Evolutionary conservation across 176 grass and related monocot genomes (phyloP).

Genomic region (Hordeum marinum): DNA sequence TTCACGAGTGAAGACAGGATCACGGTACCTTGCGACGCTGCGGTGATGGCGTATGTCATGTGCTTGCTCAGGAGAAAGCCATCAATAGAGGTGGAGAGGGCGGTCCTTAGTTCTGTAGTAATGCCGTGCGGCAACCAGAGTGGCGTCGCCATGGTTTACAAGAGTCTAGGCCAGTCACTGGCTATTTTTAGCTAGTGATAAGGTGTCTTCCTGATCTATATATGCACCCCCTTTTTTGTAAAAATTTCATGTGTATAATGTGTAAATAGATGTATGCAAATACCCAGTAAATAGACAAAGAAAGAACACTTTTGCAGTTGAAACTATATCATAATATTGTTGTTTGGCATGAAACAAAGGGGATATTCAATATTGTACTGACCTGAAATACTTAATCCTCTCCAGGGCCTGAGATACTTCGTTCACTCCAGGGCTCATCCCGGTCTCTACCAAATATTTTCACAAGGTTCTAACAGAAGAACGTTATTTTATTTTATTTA

Average conservation of each 20-base stretch:
- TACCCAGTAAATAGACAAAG: not conserved
- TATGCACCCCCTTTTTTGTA: not conserved
- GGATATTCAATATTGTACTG: not conserved
- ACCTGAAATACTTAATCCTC: not conserved
- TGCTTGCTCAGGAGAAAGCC: slow-evolving; percentile 45
- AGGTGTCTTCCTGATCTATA: not conserved
- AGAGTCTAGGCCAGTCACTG: not conserved
- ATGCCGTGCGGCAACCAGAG: slow-evolving; percentile 32
- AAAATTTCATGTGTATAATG: not conserved
- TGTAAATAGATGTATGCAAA: slow-evolving; percentile 33
- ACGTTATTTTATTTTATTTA: no score
- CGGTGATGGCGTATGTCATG: slow-evolving; percentile 57
- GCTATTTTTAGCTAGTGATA: slow-evolving; percentile 39
- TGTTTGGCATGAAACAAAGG: not conserved
- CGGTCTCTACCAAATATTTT: not conserved
- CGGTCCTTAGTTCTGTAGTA: slow-evolving; percentile 45
- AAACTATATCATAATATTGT: not conserved
- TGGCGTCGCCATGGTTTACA: slow-evolving; percentile 12
- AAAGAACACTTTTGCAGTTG: not conserved
- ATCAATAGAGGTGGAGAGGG: slow-evolving; percentile 52
- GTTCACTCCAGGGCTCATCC: not conserved
- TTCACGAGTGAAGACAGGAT: slow-evolving; percentile 48
- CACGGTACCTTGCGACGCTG: slow-evolving; percentile 54
- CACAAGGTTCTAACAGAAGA: not conserved
- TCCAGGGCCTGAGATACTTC: not conserved